Conservation (phyloP, 2,329 filamentous ascomycete genomes). For the Cercospora citrullina region DNA sequence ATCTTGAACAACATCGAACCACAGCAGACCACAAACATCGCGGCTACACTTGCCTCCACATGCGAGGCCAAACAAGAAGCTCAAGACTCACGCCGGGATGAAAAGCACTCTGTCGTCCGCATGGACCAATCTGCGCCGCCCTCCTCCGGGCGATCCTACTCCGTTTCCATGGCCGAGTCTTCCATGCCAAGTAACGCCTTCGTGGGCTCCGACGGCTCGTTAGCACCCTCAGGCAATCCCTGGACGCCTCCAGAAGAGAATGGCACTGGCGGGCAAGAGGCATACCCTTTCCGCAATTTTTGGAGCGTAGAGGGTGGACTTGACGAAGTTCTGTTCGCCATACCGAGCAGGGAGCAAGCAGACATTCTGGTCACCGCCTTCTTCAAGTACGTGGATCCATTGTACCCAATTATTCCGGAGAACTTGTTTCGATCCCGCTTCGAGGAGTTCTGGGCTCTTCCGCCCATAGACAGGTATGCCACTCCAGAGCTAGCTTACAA, state of each 20-base stretch:
- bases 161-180: neutral
- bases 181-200: neutral
- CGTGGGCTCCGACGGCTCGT: neutral
- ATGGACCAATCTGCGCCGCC: neutral
- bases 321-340: conserved; percentile 10
- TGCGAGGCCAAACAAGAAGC: neutral
- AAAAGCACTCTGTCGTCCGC: neutral
- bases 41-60: neutral
- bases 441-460: neutral
- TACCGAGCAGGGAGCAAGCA: conserved; percentile 14
- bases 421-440: conserved; percentile 35
- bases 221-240: neutral
- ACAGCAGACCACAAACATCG: neutral
- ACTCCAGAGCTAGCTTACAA: neutral
- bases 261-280: neutral
- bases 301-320: conserved; percentile 15
- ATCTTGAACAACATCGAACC: neutral
- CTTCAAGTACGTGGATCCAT: conserved; percentile 15
- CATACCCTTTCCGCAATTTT: conserved; percentile 13
- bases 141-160: neutral
- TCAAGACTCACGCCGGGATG: neutral
- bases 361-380: conserved; percentile 12
- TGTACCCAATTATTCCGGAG: conserved; percentile 14
- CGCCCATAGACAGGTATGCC: neutral
- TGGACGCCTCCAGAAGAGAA: neutral